A percentile compares a stretch with the other conserved stretches of the same genome.
Evolutionary conservation across 2,329 filamentous ascomycete species (phyloP).

Genomic region (Triangularia setosa): DNA sequence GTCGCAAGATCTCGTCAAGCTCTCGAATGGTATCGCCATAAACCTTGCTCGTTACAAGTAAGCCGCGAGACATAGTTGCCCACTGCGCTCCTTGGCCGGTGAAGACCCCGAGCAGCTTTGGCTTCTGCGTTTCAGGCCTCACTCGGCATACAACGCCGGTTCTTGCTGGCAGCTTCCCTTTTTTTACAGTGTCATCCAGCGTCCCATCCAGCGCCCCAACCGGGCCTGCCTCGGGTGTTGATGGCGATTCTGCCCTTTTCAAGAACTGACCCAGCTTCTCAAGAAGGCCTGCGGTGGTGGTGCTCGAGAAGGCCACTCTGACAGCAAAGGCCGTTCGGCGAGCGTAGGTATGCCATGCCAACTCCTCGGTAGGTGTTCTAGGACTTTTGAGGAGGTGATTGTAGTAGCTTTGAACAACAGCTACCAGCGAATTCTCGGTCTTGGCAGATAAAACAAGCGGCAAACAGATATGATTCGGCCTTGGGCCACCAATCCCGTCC

Average conservation of each 20-base stretch:
- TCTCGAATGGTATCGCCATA: constrained; percentile 34
- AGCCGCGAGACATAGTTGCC: constrained; percentile 36
- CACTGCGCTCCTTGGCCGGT: constrained; percentile 46
- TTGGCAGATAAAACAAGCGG: constrained; percentile 39
- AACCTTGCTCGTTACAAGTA: constrained; percentile 29
- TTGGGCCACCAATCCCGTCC: background rate
- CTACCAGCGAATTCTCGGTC: constrained; percentile 33
- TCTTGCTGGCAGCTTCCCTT: constrained; percentile 1
- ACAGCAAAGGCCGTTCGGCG: constrained; percentile 32
- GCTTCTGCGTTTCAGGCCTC: constrained; percentile 15
- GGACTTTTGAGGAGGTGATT: constrained; percentile 29
- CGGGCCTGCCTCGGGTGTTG: background rate
- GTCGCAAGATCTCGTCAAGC: constrained; percentile 32
- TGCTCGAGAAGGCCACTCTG: constrained; percentile 29
- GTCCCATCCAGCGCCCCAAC: too few species aligned
- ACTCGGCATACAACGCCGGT: constrained; percentile 24
- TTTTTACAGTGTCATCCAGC: too few species aligned
- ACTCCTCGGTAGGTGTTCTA: constrained; percentile 12
- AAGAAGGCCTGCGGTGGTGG: constrained; percentile 24
- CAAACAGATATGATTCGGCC: constrained; percentile 19
- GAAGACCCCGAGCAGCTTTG: constrained; percentile 34
- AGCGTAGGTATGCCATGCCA: constrained; percentile 34
- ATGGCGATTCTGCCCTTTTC: constrained; percentile 5
- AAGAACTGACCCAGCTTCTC: constrained; percentile 28
- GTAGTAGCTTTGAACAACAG: constrained; percentile 27